Percentiles rank a stretch among this genome's conserved stretches.
Conservation (phyloP, 1,284 basidiomycete genomes). For the Malassezia arunalokei region DNA sequence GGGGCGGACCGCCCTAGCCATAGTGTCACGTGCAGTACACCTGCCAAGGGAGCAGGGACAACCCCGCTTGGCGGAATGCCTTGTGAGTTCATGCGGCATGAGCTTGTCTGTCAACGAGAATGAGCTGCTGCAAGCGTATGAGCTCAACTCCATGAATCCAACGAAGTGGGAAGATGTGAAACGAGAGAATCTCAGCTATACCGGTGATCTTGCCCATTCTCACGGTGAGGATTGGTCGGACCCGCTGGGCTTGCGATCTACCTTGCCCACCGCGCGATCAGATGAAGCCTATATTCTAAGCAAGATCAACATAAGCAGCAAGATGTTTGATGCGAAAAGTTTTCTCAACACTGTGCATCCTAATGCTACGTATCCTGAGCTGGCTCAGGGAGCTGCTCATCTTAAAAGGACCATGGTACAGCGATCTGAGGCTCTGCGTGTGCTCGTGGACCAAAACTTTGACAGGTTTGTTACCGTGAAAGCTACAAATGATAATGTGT, state of each 20-base stretch:
- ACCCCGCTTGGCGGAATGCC: neutral
- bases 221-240: slow-evolving; percentile 31
- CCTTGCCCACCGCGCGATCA: slow-evolving; percentile 48
- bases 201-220: slow-evolving; percentile 2
- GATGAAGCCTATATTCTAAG: slow-evolving; percentile 22
- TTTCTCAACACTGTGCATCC: slow-evolving; percentile 88
- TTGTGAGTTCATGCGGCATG: neutral
- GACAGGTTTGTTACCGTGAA: slow-evolving; percentile 96
- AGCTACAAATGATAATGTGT: slow-evolving; percentile 81
- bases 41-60: neutral
- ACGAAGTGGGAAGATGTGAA: slow-evolving; percentile 33
- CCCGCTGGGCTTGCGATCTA: slow-evolving; percentile 43
- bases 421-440: slow-evolving; percentile 76
- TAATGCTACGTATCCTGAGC: slow-evolving; percentile 86
- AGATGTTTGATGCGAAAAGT: slow-evolving; percentile 86
- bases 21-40: neutral
- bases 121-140: slow-evolving; percentile 47
- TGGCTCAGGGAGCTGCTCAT: slow-evolving; percentile 49
- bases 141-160: slow-evolving; percentile 46
- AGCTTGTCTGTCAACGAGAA: slow-evolving; percentile 35
- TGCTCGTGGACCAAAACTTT: slow-evolving; percentile 95
- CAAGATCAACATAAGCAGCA: slow-evolving; percentile 54
- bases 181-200: neutral
- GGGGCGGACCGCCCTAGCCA: neutral
- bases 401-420: slow-evolving; percentile 36